Base-by-base conservation (phyloP, 1,139 yeast genomes). In the Taphrina communis region DNA sequence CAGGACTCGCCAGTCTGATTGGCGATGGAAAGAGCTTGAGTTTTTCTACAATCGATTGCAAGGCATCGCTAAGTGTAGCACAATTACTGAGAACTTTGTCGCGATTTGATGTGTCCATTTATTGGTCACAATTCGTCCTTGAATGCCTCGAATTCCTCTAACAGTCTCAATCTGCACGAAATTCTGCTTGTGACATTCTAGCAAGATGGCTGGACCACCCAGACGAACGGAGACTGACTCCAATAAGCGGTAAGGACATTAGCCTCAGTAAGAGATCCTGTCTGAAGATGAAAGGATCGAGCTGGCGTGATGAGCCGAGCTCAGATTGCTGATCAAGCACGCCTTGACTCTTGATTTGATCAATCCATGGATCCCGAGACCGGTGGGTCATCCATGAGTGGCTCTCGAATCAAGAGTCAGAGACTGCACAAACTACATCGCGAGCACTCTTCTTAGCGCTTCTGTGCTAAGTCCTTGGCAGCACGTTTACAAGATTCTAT, bases 1-100 rank as follows among this genome's bases (percentile, higher is more conserved):
- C 17, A 39, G 57, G 38, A 51, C 57, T 53, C 6, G 58, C 42
- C 19, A 36, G 36, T 53, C 58, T 6, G 41, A 53, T 17, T 1
- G 58, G 58, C 35, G 44, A 7, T 25, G 58, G 42, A 42, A 58
- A 46, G 19, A 58, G 52, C 53, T 44, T 58, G 52, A 58, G 19
- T 21, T 58, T 58, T 17, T 58, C 62, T 7, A 58, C 36, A 25
- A 42, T 44, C 11, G 62, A 58, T 53, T 58, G 62, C 14, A 58
- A 41, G 7, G 51, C 44, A 31, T 58, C 62, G 50, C 12, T 17
- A 8, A 17, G 8, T n/a, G 17, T 9, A 6, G 46, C 50, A 21
- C 60, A 56, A n/a, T 50, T 17, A 6, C 8, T n/a, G 44, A 39
- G 50, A 7, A 31, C 35, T 35, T 19, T 25, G 19, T 56, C 42